Evolutionary conservation across 2,329 filamentous ascomycete genomes (phyloP), one percentile per base, ranked within the genome.

Genomic region (Neonectria punicea): DNA sequence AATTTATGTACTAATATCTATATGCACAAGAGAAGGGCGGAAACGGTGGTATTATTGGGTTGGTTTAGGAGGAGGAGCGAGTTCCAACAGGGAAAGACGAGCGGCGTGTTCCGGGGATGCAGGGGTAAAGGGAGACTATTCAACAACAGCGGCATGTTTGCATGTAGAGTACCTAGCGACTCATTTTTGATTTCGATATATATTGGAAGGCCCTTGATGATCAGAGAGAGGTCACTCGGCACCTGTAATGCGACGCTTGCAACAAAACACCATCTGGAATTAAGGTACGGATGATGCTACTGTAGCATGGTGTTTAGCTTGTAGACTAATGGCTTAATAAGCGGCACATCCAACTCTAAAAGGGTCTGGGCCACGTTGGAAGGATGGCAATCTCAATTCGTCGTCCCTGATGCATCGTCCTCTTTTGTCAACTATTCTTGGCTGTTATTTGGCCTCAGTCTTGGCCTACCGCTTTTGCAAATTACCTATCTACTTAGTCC

Each of bases 161-260:
- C 58, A 62, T 62, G 58, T 58, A 65, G 53, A 65, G 54, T 39
- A 30, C 30, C 30, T 30, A 65, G 63, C 58, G 63, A 50, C 54
- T 62, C 44, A 43, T 39, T 61, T 57, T 57, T 61, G 44, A 28
- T 61, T 36, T 49, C 13, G 18, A n/a, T 43, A 44, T 47, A 51
- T n/a, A 18, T 50, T 34, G 47, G n/a, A 50, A 50, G n/a, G n/a
- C n/a, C 39, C n/a, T 43, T 18, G 39, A 20, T 20, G n/a, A 43
- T 43, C 36, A 39, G 14, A n/a, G 39, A n/a, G n/a, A 43, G 39
- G 8, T 1, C 39, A 20, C 11, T 43, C 16, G 18, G 39, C 36
- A 39, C 36, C 14, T n/a, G 7, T 16, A n/a, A 39, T n/a, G 10
- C 39, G 39, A 43, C 9, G 3, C 16, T n/a, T 6, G 36, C 3